Base-by-base conservation (phyloP, 331 rosid species). In the Dryas integrifolia region DNA sequence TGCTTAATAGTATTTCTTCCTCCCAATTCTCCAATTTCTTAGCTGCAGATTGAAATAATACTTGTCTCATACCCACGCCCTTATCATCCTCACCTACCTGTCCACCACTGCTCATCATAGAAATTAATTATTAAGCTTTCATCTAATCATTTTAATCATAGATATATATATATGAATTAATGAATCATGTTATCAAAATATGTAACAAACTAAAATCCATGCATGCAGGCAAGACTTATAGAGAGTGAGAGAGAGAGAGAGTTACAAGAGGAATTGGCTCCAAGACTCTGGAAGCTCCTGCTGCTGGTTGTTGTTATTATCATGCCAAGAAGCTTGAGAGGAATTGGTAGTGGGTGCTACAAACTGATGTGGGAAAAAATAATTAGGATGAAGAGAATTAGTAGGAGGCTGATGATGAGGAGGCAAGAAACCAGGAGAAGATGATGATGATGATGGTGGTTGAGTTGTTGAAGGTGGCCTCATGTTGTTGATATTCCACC, bases 241-340 rank as follows among this genome's bases (percentile, higher is more conserved):
- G 49, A 65, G 16, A 53, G 62, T 70, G 53, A 40, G 21, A 76
- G 50, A 62, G 75, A 65, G 75, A 65, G 75, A 52, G 1, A 67
- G 15, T 68, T 88, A 94, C 99, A 87, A 70, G 82, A 92, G 96
- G 63, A 92, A 85, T 18, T 95, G 98, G 88, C 94, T 92, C 98
- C 96, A 92, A 79, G 98, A 88, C 69, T 90, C 97, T 8, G 95
- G 96, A 84, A 87, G 84, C 6, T 88, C 92, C 69, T 91, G 96
- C 84, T 16, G 41, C n/a, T 58, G 40, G 46, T 59, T 59, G 47
- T 15, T 72, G 38, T 55, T 73, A 21, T 46, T 39, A 6, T 93
- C 92, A 76, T 79, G 81, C 89, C 85, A 92, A 58, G 89, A 86
- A 77, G 92, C 8, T 39, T 52, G 5, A 43, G 70, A 56, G 40